Conservation (phyloP, 2,329 filamentous ascomycete species). For the Diaporthe sp. region DNA sequence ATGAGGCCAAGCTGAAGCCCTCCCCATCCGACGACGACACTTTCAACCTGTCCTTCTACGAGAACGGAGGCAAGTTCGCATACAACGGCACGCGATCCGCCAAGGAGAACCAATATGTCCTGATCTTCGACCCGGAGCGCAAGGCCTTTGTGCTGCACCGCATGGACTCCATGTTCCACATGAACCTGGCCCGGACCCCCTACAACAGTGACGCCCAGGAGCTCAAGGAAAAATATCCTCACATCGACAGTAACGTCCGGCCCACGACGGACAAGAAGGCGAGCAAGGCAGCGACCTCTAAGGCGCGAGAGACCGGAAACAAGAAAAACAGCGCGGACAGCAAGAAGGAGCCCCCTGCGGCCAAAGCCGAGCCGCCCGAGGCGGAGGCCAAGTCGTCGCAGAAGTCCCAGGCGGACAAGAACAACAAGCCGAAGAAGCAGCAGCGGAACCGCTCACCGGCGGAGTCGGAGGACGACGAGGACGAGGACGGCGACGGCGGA, state of each 20-base stretch:
- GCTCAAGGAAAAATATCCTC: slow-evolving; percentile 76
- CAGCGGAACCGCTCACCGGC: slow-evolving; percentile 29
- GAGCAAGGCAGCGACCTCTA: slow-evolving; percentile 46
- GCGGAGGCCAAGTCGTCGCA: slow-evolving; percentile 39
- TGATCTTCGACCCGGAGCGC: slow-evolving; percentile 81
- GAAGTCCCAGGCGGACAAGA: slow-evolving; percentile 49
- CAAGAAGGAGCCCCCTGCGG: slow-evolving; percentile 35
- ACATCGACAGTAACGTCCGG: slow-evolving; percentile 62
- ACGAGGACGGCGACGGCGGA: slow-evolving; percentile 69
- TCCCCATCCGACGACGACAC: slow-evolving; percentile 58
- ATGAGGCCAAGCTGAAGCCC: slow-evolving; percentile 65
- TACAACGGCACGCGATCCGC: slow-evolving; percentile 70
- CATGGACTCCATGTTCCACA: slow-evolving; percentile 84
- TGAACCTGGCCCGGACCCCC: slow-evolving; percentile 84
- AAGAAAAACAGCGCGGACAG: slow-evolving; percentile 24
- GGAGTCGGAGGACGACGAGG: slow-evolving; percentile 43
- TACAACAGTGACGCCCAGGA: slow-evolving; percentile 73
- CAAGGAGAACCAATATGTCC: slow-evolving; percentile 70
- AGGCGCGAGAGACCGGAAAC: slow-evolving; percentile 40
- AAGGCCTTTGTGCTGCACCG: slow-evolving; percentile 87
- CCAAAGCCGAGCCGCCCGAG: slow-evolving; percentile 44
- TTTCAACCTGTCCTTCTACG: slow-evolving; percentile 69
- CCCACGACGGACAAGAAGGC: slow-evolving; percentile 45
- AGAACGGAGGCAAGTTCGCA: slow-evolving; percentile 69
- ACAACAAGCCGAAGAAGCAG: slow-evolving; percentile 43